Conservation (phyloP, 768 basidiomycete genomes). For the Hydnomerulius pinastri region DNA sequence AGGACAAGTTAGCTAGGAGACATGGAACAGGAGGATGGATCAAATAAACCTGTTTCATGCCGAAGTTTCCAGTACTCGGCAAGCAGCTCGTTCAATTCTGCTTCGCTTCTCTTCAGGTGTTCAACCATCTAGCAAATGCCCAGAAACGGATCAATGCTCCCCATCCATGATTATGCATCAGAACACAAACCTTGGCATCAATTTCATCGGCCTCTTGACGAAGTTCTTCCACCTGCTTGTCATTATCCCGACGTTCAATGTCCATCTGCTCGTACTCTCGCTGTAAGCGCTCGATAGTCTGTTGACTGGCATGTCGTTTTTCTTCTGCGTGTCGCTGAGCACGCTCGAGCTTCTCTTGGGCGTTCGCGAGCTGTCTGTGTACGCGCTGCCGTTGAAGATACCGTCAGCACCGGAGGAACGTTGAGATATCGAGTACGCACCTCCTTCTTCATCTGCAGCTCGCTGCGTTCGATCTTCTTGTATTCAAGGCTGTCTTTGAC, state of each 20-base stretch:
- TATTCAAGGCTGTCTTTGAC: slow-evolving; percentile 68
- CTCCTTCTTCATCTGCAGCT: slow-evolving; percentile 68
- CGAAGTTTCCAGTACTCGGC: slow-evolving; percentile 82
- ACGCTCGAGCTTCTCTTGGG: slow-evolving; percentile 78
- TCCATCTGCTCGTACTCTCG: slow-evolving; percentile 80
- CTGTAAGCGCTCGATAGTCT: slow-evolving; percentile 74
- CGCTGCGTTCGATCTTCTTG: slow-evolving; percentile 74
- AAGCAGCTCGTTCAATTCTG: slow-evolving; percentile 78
- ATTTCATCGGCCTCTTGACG: slow-evolving; percentile 68
- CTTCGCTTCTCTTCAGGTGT: slow-evolving; percentile 72
- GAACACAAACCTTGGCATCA: slow-evolving; percentile 56
- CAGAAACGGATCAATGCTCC: neutral
- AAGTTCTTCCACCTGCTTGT: slow-evolving; percentile 76
- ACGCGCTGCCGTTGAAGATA: slow-evolving; percentile 55
- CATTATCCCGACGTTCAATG: slow-evolving; percentile 73
- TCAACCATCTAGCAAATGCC: slow-evolving; percentile 84
- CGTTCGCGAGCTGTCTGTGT: slow-evolving; percentile 78
- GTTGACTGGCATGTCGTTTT: slow-evolving; percentile 69
- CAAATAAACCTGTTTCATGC: slow-evolving; percentile 73
- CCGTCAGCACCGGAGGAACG: neutral
- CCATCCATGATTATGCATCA: neutral
- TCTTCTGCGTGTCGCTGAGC: slow-evolving; percentile 81
- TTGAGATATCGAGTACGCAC: slow-evolving; percentile 36
- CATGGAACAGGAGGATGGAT: neutral
- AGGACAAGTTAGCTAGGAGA: slow-evolving; percentile 5